Percentiles rank a stretch among this genome's conserved stretches.
Evolutionary conservation across 176 grass and related monocot species (phyloP).

Genomic region (Oropetium thomaeum): DNA sequence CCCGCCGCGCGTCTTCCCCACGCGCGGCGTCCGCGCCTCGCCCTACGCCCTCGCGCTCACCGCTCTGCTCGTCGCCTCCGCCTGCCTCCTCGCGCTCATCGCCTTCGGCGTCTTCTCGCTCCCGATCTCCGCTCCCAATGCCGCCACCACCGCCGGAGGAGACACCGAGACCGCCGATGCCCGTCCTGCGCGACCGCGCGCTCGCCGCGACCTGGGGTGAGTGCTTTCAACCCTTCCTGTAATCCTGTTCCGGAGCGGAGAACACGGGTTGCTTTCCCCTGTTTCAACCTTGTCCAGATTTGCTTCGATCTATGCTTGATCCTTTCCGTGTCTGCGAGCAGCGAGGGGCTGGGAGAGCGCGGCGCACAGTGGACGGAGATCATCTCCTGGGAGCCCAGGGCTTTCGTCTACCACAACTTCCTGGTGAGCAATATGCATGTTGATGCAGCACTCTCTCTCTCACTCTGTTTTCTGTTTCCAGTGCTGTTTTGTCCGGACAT

Average conservation of each 20-base stretch:
- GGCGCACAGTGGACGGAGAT: constrained; percentile 94
- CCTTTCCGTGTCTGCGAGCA: constrained; percentile 15
- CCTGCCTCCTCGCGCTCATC: constrained; percentile 68
- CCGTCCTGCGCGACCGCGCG: constrained; percentile 4
- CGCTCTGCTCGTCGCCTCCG: constrained; percentile 52
- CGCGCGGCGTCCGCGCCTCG: constrained; percentile 42
- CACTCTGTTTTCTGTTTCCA: too few species aligned
- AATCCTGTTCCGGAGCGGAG: too few species aligned
- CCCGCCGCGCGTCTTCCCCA: constrained; percentile 50
- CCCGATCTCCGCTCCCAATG: constrained; percentile 38
- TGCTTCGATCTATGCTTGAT: constrained; percentile 10
- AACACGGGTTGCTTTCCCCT: too few species aligned
- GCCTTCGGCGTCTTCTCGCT: constrained; percentile 78
- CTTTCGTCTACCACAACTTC: constrained; percentile 87
- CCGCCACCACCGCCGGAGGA: not conserved
- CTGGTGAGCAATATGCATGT: constrained; percentile 43
- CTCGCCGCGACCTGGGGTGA: constrained; percentile 45
- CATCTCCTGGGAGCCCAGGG: constrained; percentile 87
- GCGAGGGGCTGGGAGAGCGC: constrained; percentile 64
- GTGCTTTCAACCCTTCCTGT: not conserved
- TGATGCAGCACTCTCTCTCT: too few species aligned
- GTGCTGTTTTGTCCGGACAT: too few species aligned
- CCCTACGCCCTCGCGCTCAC: constrained; percentile 56
- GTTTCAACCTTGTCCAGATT: not conserved
- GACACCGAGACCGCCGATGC: constrained; percentile 5